Percentiles rank a stretch among this genome's conserved stretches.
These are phyloP conservation scores for Debaryomycetaceae sp. DNA, from an alignment of 1,139 yeast species.

Conservation along the genomic window DNA sequence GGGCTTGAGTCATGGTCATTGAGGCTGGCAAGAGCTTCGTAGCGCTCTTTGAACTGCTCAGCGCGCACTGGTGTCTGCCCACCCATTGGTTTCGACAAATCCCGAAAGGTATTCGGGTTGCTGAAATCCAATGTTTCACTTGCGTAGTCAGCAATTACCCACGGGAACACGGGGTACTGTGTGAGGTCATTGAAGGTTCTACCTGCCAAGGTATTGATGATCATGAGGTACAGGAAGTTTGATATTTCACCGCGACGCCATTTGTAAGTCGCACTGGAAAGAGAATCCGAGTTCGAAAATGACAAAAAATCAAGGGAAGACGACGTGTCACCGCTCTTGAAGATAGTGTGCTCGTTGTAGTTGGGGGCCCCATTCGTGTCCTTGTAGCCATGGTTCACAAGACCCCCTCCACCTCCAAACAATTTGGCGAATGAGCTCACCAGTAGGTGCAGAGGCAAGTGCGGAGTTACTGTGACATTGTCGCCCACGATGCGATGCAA, in stretches of 20 bases:
- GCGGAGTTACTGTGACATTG: not conserved
- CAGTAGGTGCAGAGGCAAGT: slow-evolving; percentile 6
- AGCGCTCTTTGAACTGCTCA: slow-evolving; percentile 60
- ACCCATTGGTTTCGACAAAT: slow-evolving; percentile 85
- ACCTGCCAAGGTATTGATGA: slow-evolving; percentile 78
- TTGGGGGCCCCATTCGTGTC: no score
- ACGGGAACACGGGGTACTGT: slow-evolving; percentile 86
- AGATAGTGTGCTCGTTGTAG: no score
- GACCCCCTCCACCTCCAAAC: slow-evolving; percentile 4
- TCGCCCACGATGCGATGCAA: slow-evolving; percentile 2
- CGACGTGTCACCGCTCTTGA: no score
- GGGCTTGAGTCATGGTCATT: slow-evolving; percentile 45
- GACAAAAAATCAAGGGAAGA: not conserved
- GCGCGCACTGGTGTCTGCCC: slow-evolving; percentile 66
- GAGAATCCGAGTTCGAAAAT: slow-evolving; percentile 14
- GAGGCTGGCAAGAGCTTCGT: slow-evolving; percentile 58
- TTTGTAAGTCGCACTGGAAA: slow-evolving; percentile 54
- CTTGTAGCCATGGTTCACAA: slow-evolving; percentile 6
- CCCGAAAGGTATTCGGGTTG: slow-evolving; percentile 61
- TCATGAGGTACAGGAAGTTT: slow-evolving; percentile 74
- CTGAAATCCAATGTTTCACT: slow-evolving; percentile 60
- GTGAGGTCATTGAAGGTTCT: slow-evolving; percentile 82
- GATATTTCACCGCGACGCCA: slow-evolving; percentile 79
- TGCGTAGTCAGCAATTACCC: slow-evolving; percentile 79
- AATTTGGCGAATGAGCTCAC: slow-evolving; percentile 5